Conservation (phyloP, 2,329 filamentous ascomycete species). For the Penicillium sclerotigenum region DNA sequence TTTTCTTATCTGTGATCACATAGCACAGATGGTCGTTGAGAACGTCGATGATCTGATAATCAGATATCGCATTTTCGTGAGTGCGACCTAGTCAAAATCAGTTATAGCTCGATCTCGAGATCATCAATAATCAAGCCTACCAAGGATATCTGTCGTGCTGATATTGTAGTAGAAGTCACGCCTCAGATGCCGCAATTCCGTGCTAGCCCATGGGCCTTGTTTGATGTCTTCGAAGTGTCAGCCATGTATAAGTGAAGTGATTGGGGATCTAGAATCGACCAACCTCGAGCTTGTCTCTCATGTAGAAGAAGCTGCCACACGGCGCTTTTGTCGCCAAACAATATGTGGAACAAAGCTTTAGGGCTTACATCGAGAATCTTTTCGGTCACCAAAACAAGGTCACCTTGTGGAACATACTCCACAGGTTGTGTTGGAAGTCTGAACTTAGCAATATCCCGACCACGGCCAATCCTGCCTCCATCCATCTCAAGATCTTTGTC, state of each 20-base stretch:
- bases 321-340: conserved; percentile 94
- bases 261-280: conserved; percentile 8
- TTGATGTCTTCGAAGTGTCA: conserved; percentile 57
- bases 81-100: conserved; percentile 38
- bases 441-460: conserved; percentile 63
- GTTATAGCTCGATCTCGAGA: conserved; percentile 9
- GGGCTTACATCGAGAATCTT: conserved; percentile 85
- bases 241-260: conserved; percentile 13
- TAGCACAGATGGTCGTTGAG: conserved; percentile 74
- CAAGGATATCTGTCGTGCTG: conserved; percentile 63
- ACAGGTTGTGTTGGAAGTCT: conserved; percentile 79
- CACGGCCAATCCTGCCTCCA: conserved; percentile 30
- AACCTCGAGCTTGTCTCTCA: conserved; percentile 68
- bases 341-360: conserved; percentile 90
- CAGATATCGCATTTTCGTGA: conserved; percentile 63
- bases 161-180: conserved; percentile 80
- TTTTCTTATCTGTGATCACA: conserved; percentile 61
- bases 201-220: conserved; percentile 77
- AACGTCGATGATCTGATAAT: conserved; percentile 83
- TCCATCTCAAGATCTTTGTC: conserved; percentile 59
- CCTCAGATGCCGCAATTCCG: conserved; percentile 67
- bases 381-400: conserved; percentile 71
- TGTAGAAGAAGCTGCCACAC: conserved; percentile 90
- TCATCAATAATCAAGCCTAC: conserved; percentile 39
- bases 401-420: conserved; percentile 77